phyloP scores from a whole-genome alignment of 2,329 filamentous ascomycete species.

The Fragosphaeria purpurea region DNA sequence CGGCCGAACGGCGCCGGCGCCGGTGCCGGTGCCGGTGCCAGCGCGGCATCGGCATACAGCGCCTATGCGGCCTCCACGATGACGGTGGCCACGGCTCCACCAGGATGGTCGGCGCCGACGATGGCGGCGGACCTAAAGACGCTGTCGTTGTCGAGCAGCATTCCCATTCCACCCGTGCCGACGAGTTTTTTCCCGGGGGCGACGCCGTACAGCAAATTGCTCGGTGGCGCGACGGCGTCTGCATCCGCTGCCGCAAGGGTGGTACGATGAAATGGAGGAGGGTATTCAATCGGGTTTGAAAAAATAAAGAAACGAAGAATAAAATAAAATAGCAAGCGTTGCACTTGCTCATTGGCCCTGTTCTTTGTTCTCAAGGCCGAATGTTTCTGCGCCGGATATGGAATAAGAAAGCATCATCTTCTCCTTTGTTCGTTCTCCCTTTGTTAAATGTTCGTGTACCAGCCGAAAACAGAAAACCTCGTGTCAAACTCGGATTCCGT shows the following conservation, averaged over 20 bases:
- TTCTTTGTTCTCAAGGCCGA: too few relatives aligned
- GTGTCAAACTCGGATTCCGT: too few relatives aligned
- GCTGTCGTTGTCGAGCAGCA: constrained; percentile 11
- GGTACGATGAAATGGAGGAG: not conserved
- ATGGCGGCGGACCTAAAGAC: constrained; percentile 14
- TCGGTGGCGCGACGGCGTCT: constrained; percentile 2
- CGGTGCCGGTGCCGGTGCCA: not conserved
- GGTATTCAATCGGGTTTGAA: too few relatives aligned
- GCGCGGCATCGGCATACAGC: not conserved
- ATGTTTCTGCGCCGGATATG: too few relatives aligned
- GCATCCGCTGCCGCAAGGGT: not conserved
- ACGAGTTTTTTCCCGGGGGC: constrained; percentile 14
- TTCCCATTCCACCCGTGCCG: constrained; percentile 13
- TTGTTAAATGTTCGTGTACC: too few relatives aligned
- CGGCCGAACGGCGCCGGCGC: not conserved
- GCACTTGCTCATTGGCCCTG: too few relatives aligned
- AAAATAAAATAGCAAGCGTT: too few relatives aligned
- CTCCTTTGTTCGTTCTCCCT: too few relatives aligned
- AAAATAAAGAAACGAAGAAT: too few relatives aligned
- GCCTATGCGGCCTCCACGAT: not conserved
- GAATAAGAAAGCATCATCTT: too few relatives aligned
- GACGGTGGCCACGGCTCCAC: not conserved
- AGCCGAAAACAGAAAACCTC: too few relatives aligned
- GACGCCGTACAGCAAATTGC: constrained; percentile 11
- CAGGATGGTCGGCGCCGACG: constrained; percentile 5